Evolutionary conservation across 768 basidiomycete genomes (phyloP).

Genomic region (Rickenella mellea): DNA sequence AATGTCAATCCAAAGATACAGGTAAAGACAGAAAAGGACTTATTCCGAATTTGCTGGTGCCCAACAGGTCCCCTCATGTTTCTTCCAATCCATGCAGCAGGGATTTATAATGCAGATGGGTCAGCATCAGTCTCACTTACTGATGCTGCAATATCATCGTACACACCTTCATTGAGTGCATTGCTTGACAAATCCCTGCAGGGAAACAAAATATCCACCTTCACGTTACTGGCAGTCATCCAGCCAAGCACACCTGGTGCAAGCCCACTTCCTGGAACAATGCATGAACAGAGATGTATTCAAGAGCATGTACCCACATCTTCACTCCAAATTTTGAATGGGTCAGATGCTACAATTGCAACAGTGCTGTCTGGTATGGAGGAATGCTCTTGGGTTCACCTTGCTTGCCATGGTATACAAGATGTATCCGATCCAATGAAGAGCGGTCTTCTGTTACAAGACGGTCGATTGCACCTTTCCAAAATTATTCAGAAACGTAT

Average conservation of each 20-base stretch:
- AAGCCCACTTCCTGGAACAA: conserved; percentile 7
- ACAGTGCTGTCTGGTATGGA: conserved; percentile 4
- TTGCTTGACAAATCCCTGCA: conserved; percentile 5
- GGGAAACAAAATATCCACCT: background rate
- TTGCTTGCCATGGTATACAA: conserved; percentile 23
- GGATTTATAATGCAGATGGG: conserved; percentile 12
- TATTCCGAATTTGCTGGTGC: conserved; percentile 25
- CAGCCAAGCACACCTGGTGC: conserved; percentile 12
- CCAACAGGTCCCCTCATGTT: conserved; percentile 20
- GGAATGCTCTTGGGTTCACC: conserved; percentile 15
- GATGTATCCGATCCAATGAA: conserved; percentile 14
- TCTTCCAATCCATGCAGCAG: conserved; percentile 23
- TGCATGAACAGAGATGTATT: conserved; percentile 2
- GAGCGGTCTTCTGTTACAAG: conserved; percentile 16
- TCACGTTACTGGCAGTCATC: conserved; percentile 7
- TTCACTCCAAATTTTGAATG: background rate
- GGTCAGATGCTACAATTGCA: background rate
- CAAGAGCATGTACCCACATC: background rate
- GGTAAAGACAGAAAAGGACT: too few species aligned
- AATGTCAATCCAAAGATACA: too few species aligned
- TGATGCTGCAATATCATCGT: conserved; percentile 21
- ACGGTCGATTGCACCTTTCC: conserved; percentile 14
- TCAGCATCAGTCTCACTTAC: conserved; percentile 5
- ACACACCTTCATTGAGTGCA: conserved; percentile 22
- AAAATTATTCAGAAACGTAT: conserved; percentile 13